These are phyloP conservation scores for Trichoderma guizhouense DNA, from an alignment of 2,329 filamentous ascomycete species.

Conservation along the genomic window DNA sequence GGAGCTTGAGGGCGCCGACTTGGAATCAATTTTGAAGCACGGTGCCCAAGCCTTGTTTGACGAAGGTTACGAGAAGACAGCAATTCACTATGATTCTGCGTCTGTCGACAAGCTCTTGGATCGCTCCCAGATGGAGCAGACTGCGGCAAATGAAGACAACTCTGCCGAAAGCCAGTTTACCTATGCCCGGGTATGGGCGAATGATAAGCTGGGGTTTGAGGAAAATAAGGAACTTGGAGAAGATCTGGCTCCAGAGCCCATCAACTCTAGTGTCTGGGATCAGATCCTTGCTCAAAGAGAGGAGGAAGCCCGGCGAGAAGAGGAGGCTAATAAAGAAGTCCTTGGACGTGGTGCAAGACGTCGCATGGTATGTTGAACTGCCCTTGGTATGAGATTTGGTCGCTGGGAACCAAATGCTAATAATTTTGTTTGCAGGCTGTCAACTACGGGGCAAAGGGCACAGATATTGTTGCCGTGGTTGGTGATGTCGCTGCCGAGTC, in stretches of 20 bases:
- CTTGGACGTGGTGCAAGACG: constrained; percentile 82
- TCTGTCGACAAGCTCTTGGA: constrained; percentile 92
- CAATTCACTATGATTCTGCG: constrained; percentile 76
- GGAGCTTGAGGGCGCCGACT: constrained; percentile 72
- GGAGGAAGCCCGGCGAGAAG: constrained; percentile 69
- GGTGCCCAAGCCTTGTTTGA: constrained; percentile 85
- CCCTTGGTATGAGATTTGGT: background rate
- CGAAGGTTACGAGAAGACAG: constrained; percentile 64
- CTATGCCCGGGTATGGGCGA: constrained; percentile 88
- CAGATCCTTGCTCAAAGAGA: constrained; percentile 83
- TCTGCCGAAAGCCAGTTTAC: constrained; percentile 79
- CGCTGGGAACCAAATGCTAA: background rate
- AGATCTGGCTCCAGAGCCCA: constrained; percentile 49
- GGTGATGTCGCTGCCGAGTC: constrained; percentile 29
- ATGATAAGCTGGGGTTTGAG: constrained; percentile 67
- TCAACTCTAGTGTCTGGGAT: constrained; percentile 78
- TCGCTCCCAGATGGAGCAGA: constrained; percentile 74
- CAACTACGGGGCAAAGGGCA: constrained; percentile 34
- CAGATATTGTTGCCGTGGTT: constrained; percentile 22
- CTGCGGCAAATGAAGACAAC: constrained; percentile 58
- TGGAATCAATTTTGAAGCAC: constrained; percentile 84
- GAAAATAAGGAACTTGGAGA: constrained; percentile 56
- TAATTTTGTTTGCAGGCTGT: constrained; percentile 29
- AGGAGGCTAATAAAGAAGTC: constrained; percentile 64
- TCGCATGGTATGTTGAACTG: constrained; percentile 40